Evolutionary conservation across 345 rosid species (phyloP).

Genomic region (Salix arbutifolia): DNA sequence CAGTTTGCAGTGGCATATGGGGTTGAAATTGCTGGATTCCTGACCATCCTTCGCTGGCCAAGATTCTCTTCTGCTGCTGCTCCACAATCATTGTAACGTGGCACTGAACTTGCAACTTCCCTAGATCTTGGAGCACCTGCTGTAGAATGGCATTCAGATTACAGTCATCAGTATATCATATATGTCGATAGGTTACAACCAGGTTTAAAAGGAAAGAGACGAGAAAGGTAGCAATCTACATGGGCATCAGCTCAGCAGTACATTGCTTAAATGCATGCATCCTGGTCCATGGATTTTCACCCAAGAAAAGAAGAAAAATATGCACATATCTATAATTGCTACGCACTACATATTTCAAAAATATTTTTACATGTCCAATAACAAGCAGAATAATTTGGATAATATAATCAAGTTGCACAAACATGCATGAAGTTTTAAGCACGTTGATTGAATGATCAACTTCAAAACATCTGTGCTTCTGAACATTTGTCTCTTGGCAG

Average conservation of each 20-base stretch:
- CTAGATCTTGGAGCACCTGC: slow-evolving; percentile 82
- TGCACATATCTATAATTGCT: background rate
- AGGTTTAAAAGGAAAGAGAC: background rate
- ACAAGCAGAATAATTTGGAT: background rate
- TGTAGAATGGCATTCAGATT: slow-evolving; percentile 15
- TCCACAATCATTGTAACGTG: slow-evolving; percentile 79
- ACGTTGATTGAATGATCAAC: background rate
- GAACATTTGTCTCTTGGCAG: background rate
- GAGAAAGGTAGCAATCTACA: background rate
- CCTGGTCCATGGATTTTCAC: background rate
- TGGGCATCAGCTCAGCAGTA: background rate
- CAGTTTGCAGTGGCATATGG: slow-evolving; percentile 45
- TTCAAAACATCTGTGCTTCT: background rate
- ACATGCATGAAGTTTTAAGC: background rate
- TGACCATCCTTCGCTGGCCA: slow-evolving; percentile 66
- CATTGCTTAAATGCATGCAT: background rate
- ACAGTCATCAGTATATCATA: background rate
- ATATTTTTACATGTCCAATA: background rate
- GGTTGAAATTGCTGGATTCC: slow-evolving; percentile 54
- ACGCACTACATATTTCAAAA: background rate
- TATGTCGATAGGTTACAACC: background rate
- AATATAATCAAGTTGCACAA: slow-evolving; percentile 7
- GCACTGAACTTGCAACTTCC: slow-evolving; percentile 75
- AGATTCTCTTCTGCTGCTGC: slow-evolving; percentile 61
- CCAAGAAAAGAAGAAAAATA: background rate